Conservation (phyloP, 1,284 basidiomycete genomes). For the Marasmius oreades region DNA sequence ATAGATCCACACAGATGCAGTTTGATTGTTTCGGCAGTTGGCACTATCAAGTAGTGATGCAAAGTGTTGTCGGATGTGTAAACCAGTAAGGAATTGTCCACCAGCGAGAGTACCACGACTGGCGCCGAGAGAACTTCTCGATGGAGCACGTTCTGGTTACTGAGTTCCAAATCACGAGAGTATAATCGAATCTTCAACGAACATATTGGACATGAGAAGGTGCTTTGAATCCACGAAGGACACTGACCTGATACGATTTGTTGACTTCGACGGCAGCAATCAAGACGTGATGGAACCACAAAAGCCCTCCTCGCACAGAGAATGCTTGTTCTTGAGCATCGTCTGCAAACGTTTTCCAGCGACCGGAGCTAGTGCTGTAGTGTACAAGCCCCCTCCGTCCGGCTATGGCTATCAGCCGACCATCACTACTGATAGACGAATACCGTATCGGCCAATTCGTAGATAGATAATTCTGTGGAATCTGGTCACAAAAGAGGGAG, state of each 20-base stretch:
- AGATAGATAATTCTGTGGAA: slow-evolving; percentile 88
- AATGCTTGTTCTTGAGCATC: slow-evolving; percentile 90
- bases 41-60: slow-evolving; percentile 89
- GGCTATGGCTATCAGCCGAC: slow-evolving; percentile 89
- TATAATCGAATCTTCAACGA: slow-evolving; percentile 82
- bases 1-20: slow-evolving; percentile 94
- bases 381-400: slow-evolving; percentile 90
- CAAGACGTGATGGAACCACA: slow-evolving; percentile 97
- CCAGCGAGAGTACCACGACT: slow-evolving; percentile 83
- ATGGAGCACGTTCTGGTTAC: slow-evolving; percentile 81
- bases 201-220: not conserved
- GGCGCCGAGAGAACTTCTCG: slow-evolving; percentile 77
- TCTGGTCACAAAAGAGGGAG: slow-evolving; percentile 34
- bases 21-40: slow-evolving; percentile 80
- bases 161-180: slow-evolving; percentile 92
- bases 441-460: slow-evolving; percentile 95
- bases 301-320: slow-evolving; percentile 83
- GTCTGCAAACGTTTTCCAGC: slow-evolving; percentile 91
- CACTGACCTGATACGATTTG: slow-evolving; percentile 73
- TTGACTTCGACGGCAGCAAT: slow-evolving; percentile 88
- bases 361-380: slow-evolving; percentile 89
- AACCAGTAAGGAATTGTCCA: slow-evolving; percentile 95
- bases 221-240: not conserved
- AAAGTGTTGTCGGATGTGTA: slow-evolving; percentile 97
- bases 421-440: slow-evolving; percentile 89